These are phyloP conservation scores for Trichocladium antarcticum DNA, from an alignment of 495 filamentous ascomycete species.

Conservation along the genomic window DNA sequence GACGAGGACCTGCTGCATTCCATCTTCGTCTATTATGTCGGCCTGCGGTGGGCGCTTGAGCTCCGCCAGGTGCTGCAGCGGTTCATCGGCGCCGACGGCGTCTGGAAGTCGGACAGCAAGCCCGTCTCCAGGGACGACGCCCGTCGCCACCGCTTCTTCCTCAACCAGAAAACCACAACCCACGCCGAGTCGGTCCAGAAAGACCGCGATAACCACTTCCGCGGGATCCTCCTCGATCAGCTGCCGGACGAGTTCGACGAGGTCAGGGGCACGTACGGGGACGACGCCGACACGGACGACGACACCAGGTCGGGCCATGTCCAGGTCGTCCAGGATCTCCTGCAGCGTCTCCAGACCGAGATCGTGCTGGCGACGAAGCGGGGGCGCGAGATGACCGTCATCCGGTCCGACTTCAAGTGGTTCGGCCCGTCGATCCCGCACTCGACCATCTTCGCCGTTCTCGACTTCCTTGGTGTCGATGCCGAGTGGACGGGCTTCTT, in stretches of 20 bases:
- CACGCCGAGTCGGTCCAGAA: not conserved
- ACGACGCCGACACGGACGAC: constrained; percentile 9
- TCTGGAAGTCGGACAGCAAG: constrained; percentile 25
- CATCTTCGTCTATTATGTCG: constrained; percentile 54
- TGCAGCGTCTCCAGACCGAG: constrained; percentile 50
- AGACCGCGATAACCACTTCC: constrained; percentile 8
- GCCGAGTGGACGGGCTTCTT: constrained; percentile 54
- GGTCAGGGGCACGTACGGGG: constrained; percentile 15
- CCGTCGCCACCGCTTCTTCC: constrained; percentile 17
- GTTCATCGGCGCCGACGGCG: constrained; percentile 38
- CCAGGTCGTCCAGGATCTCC: constrained; percentile 45
- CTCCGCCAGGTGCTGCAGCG: constrained; percentile 20
- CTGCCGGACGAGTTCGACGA: constrained; percentile 37
- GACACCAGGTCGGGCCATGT: constrained; percentile 13
- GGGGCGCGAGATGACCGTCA: constrained; percentile 44
- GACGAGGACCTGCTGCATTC: constrained; percentile 57
- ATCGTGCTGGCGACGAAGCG: constrained; percentile 43
- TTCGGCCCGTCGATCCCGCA: constrained; percentile 53
- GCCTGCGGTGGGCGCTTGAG: constrained; percentile 25
- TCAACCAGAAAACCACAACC: not conserved
- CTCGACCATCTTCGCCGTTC: constrained; percentile 43
- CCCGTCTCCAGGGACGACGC: constrained; percentile 16
- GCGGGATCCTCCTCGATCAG: constrained; percentile 33
- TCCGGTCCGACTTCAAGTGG: constrained; percentile 53
- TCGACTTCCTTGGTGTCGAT: constrained; percentile 51